Evolutionary conservation across 768 basidiomycete species (phyloP).

Genomic region (Leccinum subgranulosum): DNA sequence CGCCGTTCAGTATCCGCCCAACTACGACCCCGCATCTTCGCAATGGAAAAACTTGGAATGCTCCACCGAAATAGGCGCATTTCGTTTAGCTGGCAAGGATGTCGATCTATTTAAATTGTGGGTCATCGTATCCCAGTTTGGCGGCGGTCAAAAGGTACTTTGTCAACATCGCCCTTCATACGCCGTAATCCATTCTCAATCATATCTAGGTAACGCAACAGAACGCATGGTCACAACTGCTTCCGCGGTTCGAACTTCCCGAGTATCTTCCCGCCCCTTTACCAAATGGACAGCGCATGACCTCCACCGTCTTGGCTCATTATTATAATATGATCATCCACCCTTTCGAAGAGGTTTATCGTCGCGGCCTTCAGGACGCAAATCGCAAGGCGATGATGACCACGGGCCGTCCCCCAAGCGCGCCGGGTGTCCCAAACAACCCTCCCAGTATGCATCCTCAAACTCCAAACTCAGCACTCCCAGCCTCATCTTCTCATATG

Average conservation of each 20-base stretch:
- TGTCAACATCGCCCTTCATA: constrained; percentile 11
- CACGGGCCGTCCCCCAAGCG: constrained; percentile 33
- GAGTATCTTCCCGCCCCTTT: constrained; percentile 49
- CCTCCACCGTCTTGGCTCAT: constrained; percentile 49
- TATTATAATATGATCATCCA: constrained; percentile 61
- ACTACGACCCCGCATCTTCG: constrained; percentile 61
- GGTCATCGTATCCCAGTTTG: constrained; percentile 54
- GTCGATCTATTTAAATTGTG: constrained; percentile 76
- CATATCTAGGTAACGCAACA: constrained; percentile 43
- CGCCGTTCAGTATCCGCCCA: constrained; percentile 50
- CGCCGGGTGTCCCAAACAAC: constrained; percentile 12
- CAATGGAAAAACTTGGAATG: constrained; percentile 67
- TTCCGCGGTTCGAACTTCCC: constrained; percentile 58
- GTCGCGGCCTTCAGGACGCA: constrained; percentile 57
- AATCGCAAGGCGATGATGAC: constrained; percentile 52
- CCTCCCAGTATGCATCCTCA: constrained; percentile 17
- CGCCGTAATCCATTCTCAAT: constrained; percentile 12
- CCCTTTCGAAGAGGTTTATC: constrained; percentile 72
- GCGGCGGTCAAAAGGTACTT: constrained; percentile 61
- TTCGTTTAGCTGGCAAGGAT: constrained; percentile 71
- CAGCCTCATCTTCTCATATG: constrained; percentile 20
- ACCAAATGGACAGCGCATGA: constrained; percentile 45
- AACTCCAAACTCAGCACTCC: constrained; percentile 7
- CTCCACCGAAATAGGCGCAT: constrained; percentile 55
- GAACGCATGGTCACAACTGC: constrained; percentile 54